Base-by-base conservation (phyloP, 75 land plant genomes). In the Picea sitchensis region DNA sequence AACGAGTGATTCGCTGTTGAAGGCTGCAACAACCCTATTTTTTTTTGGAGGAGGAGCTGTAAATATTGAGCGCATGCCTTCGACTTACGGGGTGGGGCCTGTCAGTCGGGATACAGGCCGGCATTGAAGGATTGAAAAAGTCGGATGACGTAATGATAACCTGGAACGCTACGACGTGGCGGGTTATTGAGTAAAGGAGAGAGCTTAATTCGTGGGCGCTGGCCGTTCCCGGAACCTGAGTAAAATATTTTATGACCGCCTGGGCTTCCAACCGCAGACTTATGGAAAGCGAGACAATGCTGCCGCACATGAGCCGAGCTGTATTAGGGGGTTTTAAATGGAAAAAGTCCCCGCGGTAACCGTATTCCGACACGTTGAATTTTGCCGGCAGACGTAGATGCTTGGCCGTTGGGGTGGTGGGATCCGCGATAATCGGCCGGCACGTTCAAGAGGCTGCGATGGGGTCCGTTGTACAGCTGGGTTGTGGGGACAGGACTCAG, bases 391-490 rank as follows among this genome's bases (percentile, higher is more conserved):
- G 15, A 14, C 76, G 76, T 34, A 41, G 73, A 71, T 71, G 73
- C 73, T 0, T 64, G 32, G 67, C 7, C 23, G 32, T 23, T 65
- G 57, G 17, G 54, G n/a, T 44, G 57, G 80, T 81, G 80, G 86
- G 85, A 76, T 78, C 86, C 88, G 80, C 77, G 75, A 84, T 84
- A 81, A 76, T 74, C 86, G 78, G 83, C 75, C 78, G 72, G 81
- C 83, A 87, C 86, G 86, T 81, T 87, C 83, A 61, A 20, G 65
- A 79, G 64, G 80, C 81, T 86, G 32, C 77, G 14, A 58, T 14
- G 76, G 88, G 88, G 41, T 79, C 86, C 86, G 44, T 71, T 2
- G 17, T 63, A 84, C 86, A 87, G 88, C 88, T 87, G 86, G 36
- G 20, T n/a, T n/a, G n/a, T 23, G 36, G 38, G 71, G 71, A 15